Base-by-base conservation (phyloP, 192 early-diverging fungal species). In the Backusella australiensis region DNA sequence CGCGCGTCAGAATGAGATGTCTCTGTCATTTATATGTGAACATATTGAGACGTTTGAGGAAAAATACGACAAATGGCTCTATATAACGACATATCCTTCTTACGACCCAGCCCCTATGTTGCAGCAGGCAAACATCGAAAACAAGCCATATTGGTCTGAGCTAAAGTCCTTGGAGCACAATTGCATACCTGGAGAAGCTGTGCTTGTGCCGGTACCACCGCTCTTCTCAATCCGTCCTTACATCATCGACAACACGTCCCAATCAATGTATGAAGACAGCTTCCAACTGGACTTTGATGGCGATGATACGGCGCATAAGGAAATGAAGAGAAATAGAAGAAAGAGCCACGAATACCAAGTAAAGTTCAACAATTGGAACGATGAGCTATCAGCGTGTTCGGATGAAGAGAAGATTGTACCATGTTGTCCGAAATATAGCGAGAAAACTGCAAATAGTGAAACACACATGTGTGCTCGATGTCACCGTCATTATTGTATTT, bases 401-500 rank as follows among this genome's bases (percentile, higher is more conserved):
- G 68, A 70, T 73, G 70, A 6, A 72, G 79, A 75, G 42, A 65
- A 3, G 41, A 66, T 44, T 67, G 63, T 14, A 44, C 71, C 34
- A 74, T 69, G 68, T 23, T 69, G 68, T 41, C 7, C 7, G 21
- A 17, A 69, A 36, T 69, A 69, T 39, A 11, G 71, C 53, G 46
- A 65, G 0, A 26, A 35, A 5, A 76, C 72, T 23, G 53, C 65
- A n/a, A 66, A 69, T 14, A 69, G 73, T 56, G 34, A 39, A 29
- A 68, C 80, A 26, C 41, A 74, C 34, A 72, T 73, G n/a, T 82
- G 80, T 65, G 69, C 59, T 14, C 36, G 80, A 52, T 82, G 80
- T 68, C 71, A 82, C 23, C 80, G 80, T 14, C 80, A 82, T 75
- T 69, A 69, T 59, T 17, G 21, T 8, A 72, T 82, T 9, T 82